A percentile compares a stretch with the other conserved stretches of the same genome.
These are phyloP conservation scores for Ramichloridium luteum DNA, from an alignment of 2,329 filamentous ascomycete species.

Conservation along the genomic window DNA sequence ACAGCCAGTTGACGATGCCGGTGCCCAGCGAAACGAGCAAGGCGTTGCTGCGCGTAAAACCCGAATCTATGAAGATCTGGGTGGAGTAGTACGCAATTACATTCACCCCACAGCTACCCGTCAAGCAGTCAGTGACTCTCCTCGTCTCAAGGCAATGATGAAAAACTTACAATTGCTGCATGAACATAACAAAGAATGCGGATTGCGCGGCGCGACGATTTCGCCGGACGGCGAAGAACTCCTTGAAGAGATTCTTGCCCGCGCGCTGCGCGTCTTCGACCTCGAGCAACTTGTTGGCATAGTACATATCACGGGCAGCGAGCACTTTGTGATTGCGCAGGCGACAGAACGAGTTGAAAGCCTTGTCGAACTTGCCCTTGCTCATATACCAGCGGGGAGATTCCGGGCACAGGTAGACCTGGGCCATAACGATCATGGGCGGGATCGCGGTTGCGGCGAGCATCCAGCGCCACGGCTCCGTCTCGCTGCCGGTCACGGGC, in stretches of 20 bases:
- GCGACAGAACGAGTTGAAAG: slow-evolving; percentile 24
- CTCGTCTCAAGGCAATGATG: no score
- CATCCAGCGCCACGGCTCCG: slow-evolving; percentile 20
- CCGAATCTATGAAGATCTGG: slow-evolving; percentile 18
- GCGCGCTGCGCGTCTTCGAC: slow-evolving; percentile 25
- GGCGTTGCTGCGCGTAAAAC: slow-evolving; percentile 15
- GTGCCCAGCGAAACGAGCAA: slow-evolving; percentile 22
- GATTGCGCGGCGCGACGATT: slow-evolving; percentile 23
- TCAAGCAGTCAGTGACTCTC: no score
- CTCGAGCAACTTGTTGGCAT: slow-evolving; percentile 24
- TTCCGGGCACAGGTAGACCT: slow-evolving; percentile 34
- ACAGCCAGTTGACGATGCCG: slow-evolving; percentile 22
- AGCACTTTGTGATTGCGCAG: slow-evolving; percentile 27
- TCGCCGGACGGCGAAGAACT: slow-evolving; percentile 23
- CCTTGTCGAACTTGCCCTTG: slow-evolving; percentile 26
- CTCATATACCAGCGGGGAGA: slow-evolving; percentile 26
- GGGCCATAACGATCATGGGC: slow-evolving; percentile 20
- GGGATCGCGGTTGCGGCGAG: slow-evolving; percentile 29
- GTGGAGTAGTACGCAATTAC: slow-evolving; percentile 24
- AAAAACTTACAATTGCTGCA: slow-evolving; percentile 22
- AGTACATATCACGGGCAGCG: slow-evolving; percentile 32
- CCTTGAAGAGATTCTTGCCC: slow-evolving; percentile 28
- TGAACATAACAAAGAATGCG: slow-evolving; percentile 25
- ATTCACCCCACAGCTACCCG: slow-evolving; percentile 14
- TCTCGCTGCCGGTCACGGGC: slow-evolving; percentile 15